A percentile compares a stretch with the other conserved stretches of the same genome.
phyloP scores from a whole-genome alignment of 2,329 filamentous ascomycete species.

The Paramyrothecium roridum region DNA sequence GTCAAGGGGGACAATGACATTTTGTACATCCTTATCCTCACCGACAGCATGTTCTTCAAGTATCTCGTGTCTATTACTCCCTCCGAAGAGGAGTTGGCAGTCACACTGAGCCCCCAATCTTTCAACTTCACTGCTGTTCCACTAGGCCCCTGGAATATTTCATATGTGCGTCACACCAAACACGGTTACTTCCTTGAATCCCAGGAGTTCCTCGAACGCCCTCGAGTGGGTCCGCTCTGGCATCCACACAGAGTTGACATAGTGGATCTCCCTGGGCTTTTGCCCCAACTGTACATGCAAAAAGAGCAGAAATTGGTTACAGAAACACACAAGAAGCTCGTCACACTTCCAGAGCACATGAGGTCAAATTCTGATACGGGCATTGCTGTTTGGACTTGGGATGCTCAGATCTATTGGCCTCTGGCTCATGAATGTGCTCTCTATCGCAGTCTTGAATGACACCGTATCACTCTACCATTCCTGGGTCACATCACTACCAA shows the following conservation, averaged over 20 bases:
- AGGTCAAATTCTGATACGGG: not conserved
- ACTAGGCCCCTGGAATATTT: not conserved
- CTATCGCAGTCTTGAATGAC: not conserved
- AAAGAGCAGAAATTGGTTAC: not conserved
- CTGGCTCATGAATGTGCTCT: not conserved
- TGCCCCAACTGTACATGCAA: not conserved
- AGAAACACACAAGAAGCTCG: not conserved
- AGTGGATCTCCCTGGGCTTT: not conserved
- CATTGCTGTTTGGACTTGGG: not conserved
- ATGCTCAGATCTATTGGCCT: not conserved
- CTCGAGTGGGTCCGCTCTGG: not conserved
- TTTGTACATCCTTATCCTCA: not conserved
- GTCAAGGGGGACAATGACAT: not conserved
- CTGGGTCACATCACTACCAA: not conserved
- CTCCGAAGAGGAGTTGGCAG: not conserved
- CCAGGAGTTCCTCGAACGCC: not conserved
- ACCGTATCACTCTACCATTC: not conserved
- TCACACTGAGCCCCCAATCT: not conserved
- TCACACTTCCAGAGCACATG: not conserved
- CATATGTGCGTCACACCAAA: not conserved
- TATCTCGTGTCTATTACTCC: not conserved
- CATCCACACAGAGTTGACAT: not conserved
- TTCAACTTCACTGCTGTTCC: not conserved
- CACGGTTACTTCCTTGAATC: not conserved
- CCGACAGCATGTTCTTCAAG: not conserved